phyloP scores from a whole-genome alignment of 1,139 yeast species.

The Diutina scorzettiae region DNA sequence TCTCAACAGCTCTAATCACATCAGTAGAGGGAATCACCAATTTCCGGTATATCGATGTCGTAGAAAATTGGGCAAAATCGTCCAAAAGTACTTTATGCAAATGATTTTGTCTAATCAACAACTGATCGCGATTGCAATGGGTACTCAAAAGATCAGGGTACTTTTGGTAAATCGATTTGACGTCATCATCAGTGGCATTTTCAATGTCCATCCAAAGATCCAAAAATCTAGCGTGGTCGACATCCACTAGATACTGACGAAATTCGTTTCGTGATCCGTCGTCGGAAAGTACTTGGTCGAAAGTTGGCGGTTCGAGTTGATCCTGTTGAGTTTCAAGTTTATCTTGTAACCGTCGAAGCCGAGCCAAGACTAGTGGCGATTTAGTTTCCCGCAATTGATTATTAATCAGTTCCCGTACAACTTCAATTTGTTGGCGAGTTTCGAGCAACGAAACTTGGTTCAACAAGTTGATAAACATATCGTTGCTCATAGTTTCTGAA shows the following conservation, averaged over 20 bases:
- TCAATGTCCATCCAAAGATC: conserved; percentile 63
- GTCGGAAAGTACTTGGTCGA: conserved; percentile 8
- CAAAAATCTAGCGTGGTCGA: conserved; percentile 19
- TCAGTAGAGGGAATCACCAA: conserved; percentile 14
- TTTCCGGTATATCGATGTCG: conserved; percentile 18
- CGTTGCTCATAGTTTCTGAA: not conserved
- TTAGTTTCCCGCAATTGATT: not conserved
- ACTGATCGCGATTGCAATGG: conserved; percentile 31
- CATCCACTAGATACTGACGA: conserved; percentile 9
- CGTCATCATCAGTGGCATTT: conserved; percentile 21
- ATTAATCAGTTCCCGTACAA: conserved; percentile 7
- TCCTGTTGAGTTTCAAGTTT: not conserved
- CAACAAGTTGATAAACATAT: too few species aligned
- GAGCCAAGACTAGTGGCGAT: not conserved
- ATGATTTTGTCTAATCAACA: conserved; percentile 20
- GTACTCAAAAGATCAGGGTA: conserved; percentile 38
- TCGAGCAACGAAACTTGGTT: conserved; percentile 35
- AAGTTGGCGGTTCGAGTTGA: not conserved
- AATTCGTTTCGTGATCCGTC: conserved; percentile 7
- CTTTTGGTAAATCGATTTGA: conserved; percentile 20
- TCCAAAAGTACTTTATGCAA: not conserved
- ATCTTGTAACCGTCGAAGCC: not conserved
- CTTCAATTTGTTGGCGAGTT: conserved; percentile 37
- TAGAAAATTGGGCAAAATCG: conserved; percentile 13
- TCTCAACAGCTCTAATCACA: conserved; percentile 31